Evolutionary conservation across 1,139 yeast genomes (phyloP), one percentile per base, ranked within the genome.

Genomic region (Arxiozyma slooffiae): DNA sequence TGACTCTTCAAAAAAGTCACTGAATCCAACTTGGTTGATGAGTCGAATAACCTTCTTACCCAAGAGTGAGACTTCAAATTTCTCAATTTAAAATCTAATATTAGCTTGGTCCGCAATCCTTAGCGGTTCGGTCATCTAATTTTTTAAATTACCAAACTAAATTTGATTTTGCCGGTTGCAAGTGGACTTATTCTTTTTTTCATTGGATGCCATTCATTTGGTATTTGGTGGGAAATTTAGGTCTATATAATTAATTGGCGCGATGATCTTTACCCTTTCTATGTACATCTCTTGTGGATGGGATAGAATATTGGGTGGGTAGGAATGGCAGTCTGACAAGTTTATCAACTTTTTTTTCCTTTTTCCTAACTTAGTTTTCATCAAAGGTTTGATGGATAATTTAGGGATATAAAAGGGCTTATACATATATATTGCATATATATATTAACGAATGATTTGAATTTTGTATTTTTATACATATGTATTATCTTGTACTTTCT

Each of bases 21-120:
- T 85, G 95, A 86, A 85, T 86, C 96, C 96, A 89, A 87, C 96
- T 86, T 86, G 94, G 95, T 83, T 84, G 95, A 89, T 88, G 96
- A 86, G 95, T 77, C 77, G 77, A 84, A 83, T 56, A 83, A 84
- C 96, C 95, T 86, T 82, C 81, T 79, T 78, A 79, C 95, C 95
- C 95, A 72, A 87, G 94, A 81, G 86, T 81, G 87, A 81, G 86
- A 79, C 78, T 47, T 46, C 42, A 45, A 48, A 34, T 48, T 48
- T 47, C 41, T 45, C 47, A 41, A 42, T 42, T 44, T 44, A 47
- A 44, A 41, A 45, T 24, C 46, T 41, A 36, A 38, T 39, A 34
- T 78, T 81, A 84, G 90, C 87, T 83, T 83, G 87, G 63, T 78
- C 88, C 80, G 81, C 78, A 86, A 81, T 75, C 84, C 87, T 80